Base-by-base conservation (phyloP, 2,329 filamentous ascomycete species). In the Sodiomyces alkalinus region DNA sequence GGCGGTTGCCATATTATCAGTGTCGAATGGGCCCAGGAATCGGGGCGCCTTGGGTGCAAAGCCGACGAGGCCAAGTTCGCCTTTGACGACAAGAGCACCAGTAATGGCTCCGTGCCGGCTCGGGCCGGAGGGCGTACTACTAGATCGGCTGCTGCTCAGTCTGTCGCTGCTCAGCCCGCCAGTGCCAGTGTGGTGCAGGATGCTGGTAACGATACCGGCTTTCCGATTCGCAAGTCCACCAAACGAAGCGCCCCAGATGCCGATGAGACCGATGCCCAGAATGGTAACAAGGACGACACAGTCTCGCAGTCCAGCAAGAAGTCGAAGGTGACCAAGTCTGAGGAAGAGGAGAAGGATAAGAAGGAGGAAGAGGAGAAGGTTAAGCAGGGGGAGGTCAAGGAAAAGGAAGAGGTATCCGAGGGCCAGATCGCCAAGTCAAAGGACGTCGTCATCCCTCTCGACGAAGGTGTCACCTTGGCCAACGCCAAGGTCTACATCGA, bases 401-500 rank as follows among this genome's bases (percentile, higher is more conserved):
- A 13, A 9, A 20, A 41, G 42, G 50, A 46, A 28, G 43, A 46
- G 25, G 45, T 58, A 37, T 48, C 47, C 33, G 34, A 44, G 22
- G 52, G 51, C 11, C 59, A 66, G 30, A 53, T 64, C 30, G 51
- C 60, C 28, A 64, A 61, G 41, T 55, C 57, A 17, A 51, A 54
- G 23, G 52, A 56, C 22, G 33, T 59, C 4, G 46, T 47, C 9
- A 58, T 74, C 22, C 65, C 67, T 0, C 36, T 71, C 3, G 69
- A 74, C 33, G 56, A 62, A 18, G 46, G 45, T 11, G 59, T 54
- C 27, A 41, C 47, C 3, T 41, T 58, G 3, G 6, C 33, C 8
- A 45, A 40, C 10, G 58, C 55, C 22, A 44, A 52, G 12, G 80
- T 92, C 18, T 74, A 78, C 43, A 67, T 87, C 31, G 76, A 76